Conservation (phyloP, 108 stramenopile species). For the Aurantiochytrium sp. region DNA sequence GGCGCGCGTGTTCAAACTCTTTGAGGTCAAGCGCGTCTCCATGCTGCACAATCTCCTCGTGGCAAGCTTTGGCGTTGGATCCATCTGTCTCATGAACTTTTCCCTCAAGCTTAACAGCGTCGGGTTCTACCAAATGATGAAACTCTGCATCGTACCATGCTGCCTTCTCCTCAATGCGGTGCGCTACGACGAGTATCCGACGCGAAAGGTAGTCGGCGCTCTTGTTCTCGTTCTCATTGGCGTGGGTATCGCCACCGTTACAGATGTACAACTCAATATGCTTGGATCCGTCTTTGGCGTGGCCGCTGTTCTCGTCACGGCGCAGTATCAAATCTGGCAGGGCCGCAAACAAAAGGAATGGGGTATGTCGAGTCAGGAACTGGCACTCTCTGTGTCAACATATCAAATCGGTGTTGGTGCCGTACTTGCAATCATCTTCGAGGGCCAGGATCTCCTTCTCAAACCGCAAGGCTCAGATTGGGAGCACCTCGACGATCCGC, state of each 20-base stretch:
- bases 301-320: neutral
- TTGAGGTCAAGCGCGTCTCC: neutral
- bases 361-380: neutral
- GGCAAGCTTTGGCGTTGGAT: neutral
- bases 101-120: neutral
- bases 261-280: neutral
- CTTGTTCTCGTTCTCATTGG: neutral
- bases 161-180: neutral
- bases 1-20: neutral
- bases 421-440: neutral
- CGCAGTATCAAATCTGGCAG: slow-evolving; percentile 10
- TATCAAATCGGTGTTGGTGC: neutral
- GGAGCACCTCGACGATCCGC: neutral
- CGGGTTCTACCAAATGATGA: slow-evolving; percentile 14
- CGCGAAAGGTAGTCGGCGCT: neutral
- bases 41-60: neutral
- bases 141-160: neutral
- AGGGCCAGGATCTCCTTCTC: neutral
- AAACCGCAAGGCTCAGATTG: neutral
- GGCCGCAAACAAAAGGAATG: slow-evolving; percentile 7
- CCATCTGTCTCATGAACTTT: slow-evolving; percentile 17
- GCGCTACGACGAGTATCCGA: neutral
- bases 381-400: neutral
- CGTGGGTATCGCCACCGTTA: neutral
- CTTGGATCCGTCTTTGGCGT: neutral